A percentile compares a stretch with the other conserved stretches of the same genome.
phyloP scores from a whole-genome alignment of 257 asterid genomes.

The Rubia yunnanensis region DNA sequence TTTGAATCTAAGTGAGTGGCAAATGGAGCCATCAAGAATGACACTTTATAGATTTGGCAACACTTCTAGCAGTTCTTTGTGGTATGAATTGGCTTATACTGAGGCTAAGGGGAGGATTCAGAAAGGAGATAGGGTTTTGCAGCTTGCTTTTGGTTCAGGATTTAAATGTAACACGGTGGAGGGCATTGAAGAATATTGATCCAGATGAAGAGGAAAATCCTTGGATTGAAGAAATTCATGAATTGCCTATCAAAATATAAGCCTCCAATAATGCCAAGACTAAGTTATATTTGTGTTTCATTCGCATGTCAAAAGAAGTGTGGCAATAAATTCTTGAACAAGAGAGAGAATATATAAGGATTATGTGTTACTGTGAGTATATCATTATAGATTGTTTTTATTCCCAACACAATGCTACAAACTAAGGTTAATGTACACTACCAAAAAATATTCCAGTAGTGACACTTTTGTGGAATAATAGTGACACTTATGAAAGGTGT shows the following conservation, averaged over 20 bases:
- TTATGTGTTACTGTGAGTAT: no score
- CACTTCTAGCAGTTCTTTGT: slow-evolving; percentile 32
- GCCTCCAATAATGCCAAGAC: not conserved
- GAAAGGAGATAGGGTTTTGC: slow-evolving; percentile 24
- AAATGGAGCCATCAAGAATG: slow-evolving; percentile 43
- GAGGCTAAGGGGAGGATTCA: slow-evolving; percentile 30
- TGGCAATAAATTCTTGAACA: not conserved
- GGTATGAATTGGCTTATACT: slow-evolving; percentile 33
- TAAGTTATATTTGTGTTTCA: not conserved
- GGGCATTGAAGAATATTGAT: slow-evolving; percentile 18
- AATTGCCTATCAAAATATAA: slow-evolving; percentile 16
- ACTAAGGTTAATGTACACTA: no score
- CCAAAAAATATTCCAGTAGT: no score
- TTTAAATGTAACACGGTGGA: slow-evolving; percentile 31
- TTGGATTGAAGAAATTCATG: slow-evolving; percentile 22
- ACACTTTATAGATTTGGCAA: slow-evolving; percentile 33
- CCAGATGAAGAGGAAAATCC: slow-evolving; percentile 20
- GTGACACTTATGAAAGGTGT: no score
- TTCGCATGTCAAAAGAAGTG: not conserved
- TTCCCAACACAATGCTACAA: no score
- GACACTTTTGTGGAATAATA: no score
- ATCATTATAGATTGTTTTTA: no score
- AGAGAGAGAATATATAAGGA: no score
- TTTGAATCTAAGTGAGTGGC: slow-evolving; percentile 16
- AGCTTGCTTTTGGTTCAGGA: slow-evolving; percentile 27